phyloP scores from a whole-genome alignment of 352 stramenopile genomes.

The Peronospora belbahrii region DNA sequence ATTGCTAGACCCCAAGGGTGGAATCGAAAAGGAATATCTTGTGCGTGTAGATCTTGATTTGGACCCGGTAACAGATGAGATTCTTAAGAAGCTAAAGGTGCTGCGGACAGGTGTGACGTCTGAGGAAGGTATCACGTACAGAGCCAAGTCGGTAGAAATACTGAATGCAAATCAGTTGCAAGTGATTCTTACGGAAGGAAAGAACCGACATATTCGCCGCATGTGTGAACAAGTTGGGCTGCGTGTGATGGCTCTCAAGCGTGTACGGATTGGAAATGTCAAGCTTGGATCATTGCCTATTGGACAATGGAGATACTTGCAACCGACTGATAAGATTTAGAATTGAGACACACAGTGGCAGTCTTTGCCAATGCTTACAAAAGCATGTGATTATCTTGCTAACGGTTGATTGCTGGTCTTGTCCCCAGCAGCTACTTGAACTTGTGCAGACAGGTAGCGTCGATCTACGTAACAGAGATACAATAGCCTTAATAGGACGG shows the following conservation, averaged over 20 bases:
- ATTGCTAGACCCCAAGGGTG: slow-evolving; percentile 62
- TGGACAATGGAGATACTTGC: slow-evolving; percentile 77
- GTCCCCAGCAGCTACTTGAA: slow-evolving; percentile 26
- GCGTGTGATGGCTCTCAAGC: slow-evolving; percentile 85
- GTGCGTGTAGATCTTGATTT: slow-evolving; percentile 60
- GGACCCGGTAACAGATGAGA: slow-evolving; percentile 29
- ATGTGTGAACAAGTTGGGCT: slow-evolving; percentile 92
- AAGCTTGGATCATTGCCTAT: slow-evolving; percentile 62
- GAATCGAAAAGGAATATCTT: slow-evolving; percentile 82
- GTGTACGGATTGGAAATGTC: slow-evolving; percentile 87
- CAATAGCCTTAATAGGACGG: background rate
- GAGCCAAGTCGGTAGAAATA: slow-evolving; percentile 68
- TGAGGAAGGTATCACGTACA: slow-evolving; percentile 55
- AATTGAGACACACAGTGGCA: slow-evolving; percentile 4
- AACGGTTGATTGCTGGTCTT: background rate
- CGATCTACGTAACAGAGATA: slow-evolving; percentile 29
- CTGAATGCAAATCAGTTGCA: slow-evolving; percentile 77
- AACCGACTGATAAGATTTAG: slow-evolving; percentile 55
- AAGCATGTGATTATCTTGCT: background rate
- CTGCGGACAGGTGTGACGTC: slow-evolving; percentile 52
- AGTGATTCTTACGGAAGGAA: slow-evolving; percentile 90
- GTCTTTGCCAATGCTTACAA: background rate
- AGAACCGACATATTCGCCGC: slow-evolving; percentile 93
- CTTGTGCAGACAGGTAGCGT: slow-evolving; percentile 34
- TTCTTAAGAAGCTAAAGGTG: slow-evolving; percentile 29